Conservation (phyloP, 192 early-diverging fungal species). For the Coemansia sp. region DNA sequence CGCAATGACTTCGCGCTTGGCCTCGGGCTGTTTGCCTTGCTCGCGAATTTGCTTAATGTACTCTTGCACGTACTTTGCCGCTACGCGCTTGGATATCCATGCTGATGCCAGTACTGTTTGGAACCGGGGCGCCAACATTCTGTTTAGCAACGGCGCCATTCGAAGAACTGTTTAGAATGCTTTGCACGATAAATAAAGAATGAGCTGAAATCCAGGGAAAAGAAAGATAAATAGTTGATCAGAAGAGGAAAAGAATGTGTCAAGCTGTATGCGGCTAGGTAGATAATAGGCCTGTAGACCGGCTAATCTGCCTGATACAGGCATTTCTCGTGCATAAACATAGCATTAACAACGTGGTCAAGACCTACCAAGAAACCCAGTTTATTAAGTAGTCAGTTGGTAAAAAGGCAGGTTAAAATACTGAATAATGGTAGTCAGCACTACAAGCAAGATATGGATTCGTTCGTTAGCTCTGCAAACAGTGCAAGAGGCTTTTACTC, state of each 20-base stretch:
- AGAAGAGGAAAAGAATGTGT: constrained; percentile 1
- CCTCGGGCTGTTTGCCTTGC: constrained; percentile 1
- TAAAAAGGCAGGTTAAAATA: too few species aligned
- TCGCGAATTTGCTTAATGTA: constrained; percentile 31
- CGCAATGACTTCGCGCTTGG: constrained; percentile 16
- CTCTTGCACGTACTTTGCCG: constrained; percentile 45
- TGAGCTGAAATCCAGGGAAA: neutral
- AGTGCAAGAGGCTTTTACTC: neutral
- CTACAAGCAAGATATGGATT: too few species aligned
- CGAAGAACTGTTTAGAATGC: too few species aligned
- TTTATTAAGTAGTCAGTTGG: too few species aligned
- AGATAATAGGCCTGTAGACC: too few species aligned
- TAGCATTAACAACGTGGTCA: too few species aligned
- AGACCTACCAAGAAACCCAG: too few species aligned
- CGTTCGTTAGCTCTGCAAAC: too few species aligned
- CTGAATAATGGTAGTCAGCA: too few species aligned
- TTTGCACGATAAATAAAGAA: neutral
- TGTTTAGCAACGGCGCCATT: constrained; percentile 15
- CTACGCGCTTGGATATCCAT: constrained; percentile 53
- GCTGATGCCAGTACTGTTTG: constrained; percentile 49
- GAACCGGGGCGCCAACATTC: constrained; percentile 38
- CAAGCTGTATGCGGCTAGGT: neutral
- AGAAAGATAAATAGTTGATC: neutral
- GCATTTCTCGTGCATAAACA: too few species aligned
- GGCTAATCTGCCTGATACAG: too few species aligned